phyloP scores from a whole-genome alignment of 768 basidiomycete genomes.

The Rhodotorula sphaerocarpa region DNA sequence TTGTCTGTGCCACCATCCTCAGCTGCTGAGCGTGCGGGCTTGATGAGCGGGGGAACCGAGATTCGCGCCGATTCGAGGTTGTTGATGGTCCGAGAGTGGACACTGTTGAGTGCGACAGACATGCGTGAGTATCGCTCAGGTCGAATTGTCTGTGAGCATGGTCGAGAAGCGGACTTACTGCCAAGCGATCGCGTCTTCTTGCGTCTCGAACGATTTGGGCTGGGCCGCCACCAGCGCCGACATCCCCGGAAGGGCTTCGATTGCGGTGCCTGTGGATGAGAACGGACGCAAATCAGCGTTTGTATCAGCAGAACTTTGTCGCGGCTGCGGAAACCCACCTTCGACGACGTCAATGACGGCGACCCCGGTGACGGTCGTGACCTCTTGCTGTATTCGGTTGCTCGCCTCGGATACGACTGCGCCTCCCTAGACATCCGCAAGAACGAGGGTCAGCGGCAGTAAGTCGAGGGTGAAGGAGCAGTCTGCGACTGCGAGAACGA shows the following conservation, averaged over 20 bases:
- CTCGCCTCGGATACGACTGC: constrained; percentile 70
- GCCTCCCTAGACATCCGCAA: too few relatives aligned
- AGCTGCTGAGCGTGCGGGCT: constrained; percentile 44
- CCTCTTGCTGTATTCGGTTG: constrained; percentile 57
- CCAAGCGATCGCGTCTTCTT: constrained; percentile 87
- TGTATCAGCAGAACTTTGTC: not conserved
- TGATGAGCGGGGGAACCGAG: constrained; percentile 75
- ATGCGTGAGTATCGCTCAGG: not conserved
- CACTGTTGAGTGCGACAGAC: constrained; percentile 50
- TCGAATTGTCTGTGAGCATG: not conserved
- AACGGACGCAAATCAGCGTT: not conserved
- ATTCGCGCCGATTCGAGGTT: constrained; percentile 74
- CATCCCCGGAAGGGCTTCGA: constrained; percentile 92
- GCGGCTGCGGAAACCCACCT: constrained; percentile 48
- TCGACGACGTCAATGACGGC: constrained; percentile 82
- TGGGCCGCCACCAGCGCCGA: constrained; percentile 72
- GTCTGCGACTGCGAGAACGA: too few relatives aligned
- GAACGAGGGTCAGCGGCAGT: too few relatives aligned
- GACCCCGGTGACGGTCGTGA: constrained; percentile 64
- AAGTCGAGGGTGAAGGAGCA: too few relatives aligned
- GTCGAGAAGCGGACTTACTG: constrained; percentile 62
- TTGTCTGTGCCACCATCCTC: not conserved
- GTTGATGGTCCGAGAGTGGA: constrained; percentile 71
- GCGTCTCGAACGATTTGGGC: constrained; percentile 72
- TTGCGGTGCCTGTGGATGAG: constrained; percentile 62